Percentiles rank a stretch among this genome's conserved stretches.
Evolutionary conservation across 208 protist genomes (phyloP).

Genomic region (Novymonas esmeraldas): DNA sequence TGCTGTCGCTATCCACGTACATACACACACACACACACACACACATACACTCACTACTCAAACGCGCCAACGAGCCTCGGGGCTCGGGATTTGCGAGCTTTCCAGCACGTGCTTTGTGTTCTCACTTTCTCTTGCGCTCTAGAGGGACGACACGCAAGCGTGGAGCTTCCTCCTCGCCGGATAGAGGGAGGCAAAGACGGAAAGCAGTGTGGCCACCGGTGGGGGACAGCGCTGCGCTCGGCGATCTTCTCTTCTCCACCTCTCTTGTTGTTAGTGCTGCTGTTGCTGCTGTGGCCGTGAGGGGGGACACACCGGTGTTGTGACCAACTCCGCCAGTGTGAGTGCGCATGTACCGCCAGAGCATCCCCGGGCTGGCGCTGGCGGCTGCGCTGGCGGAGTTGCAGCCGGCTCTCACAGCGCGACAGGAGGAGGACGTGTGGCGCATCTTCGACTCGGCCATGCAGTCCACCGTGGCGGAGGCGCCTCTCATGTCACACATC

Average conservation of each 20-base stretch:
- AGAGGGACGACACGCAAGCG: too few relatives aligned
- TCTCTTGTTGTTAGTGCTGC: background rate
- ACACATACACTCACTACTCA: background rate
- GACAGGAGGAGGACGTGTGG: constrained; percentile 79
- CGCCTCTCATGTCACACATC: constrained; percentile 58
- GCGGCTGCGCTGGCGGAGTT: constrained; percentile 73
- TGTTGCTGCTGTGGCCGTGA: too few relatives aligned
- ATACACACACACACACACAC: constrained; percentile 1
- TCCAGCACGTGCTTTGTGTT: too few relatives aligned
- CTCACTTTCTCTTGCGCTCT: too few relatives aligned
- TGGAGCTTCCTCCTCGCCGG: too few relatives aligned
- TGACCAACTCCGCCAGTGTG: background rate
- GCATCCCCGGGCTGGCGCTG: constrained; percentile 66
- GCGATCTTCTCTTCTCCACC: too few relatives aligned
- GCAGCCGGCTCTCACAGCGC: constrained; percentile 46
- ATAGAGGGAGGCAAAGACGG: too few relatives aligned
- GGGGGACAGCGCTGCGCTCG: too few relatives aligned
- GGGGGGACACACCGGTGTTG: too few relatives aligned
- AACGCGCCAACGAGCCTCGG: too few relatives aligned
- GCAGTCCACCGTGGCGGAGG: constrained; percentile 63
- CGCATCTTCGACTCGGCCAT: constrained; percentile 79
- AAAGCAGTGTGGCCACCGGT: too few relatives aligned
- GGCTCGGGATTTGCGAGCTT: too few relatives aligned
- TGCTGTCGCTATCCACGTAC: background rate
- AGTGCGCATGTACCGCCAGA: constrained; percentile 77